These are phyloP conservation scores for Salix suchowensis DNA, from an alignment of 345 rosid genomes.

Conservation along the genomic window DNA sequence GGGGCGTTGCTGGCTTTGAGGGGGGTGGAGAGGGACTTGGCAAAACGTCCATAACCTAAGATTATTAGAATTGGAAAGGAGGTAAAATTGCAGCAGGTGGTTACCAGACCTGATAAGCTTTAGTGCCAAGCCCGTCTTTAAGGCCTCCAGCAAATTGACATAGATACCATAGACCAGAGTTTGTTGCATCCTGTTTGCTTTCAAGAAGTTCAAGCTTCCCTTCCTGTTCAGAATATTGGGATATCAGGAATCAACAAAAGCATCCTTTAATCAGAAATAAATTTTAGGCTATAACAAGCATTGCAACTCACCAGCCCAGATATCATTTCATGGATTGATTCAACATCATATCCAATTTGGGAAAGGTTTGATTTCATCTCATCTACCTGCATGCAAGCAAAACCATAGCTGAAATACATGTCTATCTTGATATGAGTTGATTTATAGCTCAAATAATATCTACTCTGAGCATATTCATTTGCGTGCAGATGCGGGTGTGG, in stretches of 20 bases:
- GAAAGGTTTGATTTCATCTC: conserved; percentile 69
- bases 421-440: background rate
- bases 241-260: conserved; percentile 16
- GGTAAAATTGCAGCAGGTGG: background rate
- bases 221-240: conserved; percentile 49
- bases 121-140: conserved; percentile 40
- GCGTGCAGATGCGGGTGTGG: background rate
- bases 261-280: background rate
- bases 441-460: background rate
- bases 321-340: conserved; percentile 60
- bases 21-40: background rate
- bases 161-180: conserved; percentile 69
- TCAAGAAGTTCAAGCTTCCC: conserved; percentile 73
- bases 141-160: conserved; percentile 63
- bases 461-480: background rate
- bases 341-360: conserved; percentile 70
- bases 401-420: background rate
- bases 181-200: conserved; percentile 77
- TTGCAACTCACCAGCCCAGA: conserved; percentile 65
- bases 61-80: background rate
- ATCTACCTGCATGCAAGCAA: conserved; percentile 49
- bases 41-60: background rate
- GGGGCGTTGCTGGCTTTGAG: background rate
- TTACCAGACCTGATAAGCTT: conserved; percentile 47
- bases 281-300: conserved; percentile 1